Evolutionary conservation across 495 filamentous ascomycete species (phyloP), one percentile per base, ranked within the genome.

Genomic region (Aspergillus hancockii): DNA sequence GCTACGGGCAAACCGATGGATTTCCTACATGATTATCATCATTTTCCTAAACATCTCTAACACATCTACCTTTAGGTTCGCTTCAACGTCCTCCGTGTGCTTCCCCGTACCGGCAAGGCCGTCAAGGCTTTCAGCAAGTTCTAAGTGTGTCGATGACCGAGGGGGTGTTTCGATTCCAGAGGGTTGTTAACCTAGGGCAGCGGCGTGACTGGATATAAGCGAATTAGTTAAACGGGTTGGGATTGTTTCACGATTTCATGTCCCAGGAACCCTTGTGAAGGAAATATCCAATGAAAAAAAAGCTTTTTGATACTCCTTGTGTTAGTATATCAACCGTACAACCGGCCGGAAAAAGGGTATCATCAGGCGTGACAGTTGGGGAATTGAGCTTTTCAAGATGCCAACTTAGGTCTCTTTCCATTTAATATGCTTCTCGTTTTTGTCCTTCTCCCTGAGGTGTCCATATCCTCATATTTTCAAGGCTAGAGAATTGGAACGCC

Each of bases 61-160:
- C 63, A 62, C 40, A 12, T 55, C n/a, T n/a, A n/a, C n/a, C 32
- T 43, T 25, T 52, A 97, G 93, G 90, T 98, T 66, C 94, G 94
- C 67, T 99, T 99, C 91, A 99, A 99, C 83, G 90, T 93, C 71
- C 89, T 98, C 71, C 92, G 93, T 71, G 94, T 98, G 61, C 89
- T 97, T 68, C 94, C 94, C 74, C 86, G 90, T 75, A 96, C 93
- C 63, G 93, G 93, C 76, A 96, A 98, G 87, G 83, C 85, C 62
- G 92, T 97, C 79, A 99, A 99, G 91, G 75, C 86, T 75, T 99
- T 99, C 85, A 79, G 76, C 82, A 98, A 98, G 84, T 99, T 98
- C 86, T 99, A 95, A 77, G 70, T 66, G 70, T 71, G 67, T 69
- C 62, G 62, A 65, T 55, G 66, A 67, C 57, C 63, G 63, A 62